Percentiles rank a stretch among this genome's conserved stretches.
Evolutionary conservation across 2,329 filamentous ascomycete genomes (phyloP).

Genomic region (Dactylellina haptotyla): DNA sequence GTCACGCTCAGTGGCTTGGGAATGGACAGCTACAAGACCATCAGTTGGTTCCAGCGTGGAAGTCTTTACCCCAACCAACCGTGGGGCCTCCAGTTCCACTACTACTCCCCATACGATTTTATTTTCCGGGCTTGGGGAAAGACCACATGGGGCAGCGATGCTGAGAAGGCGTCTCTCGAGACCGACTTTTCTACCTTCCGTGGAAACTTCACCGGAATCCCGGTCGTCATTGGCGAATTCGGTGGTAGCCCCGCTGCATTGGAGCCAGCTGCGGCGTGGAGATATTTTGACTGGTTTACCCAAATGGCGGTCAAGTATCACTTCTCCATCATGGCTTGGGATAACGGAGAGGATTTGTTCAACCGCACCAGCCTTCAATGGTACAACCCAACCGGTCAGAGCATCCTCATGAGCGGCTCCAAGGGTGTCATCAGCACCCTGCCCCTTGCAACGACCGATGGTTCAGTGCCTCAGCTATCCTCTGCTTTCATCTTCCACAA

Average conservation of each 20-base stretch:
- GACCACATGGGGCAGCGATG: constrained; percentile 70
- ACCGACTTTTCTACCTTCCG: constrained; percentile 67
- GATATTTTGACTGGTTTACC: constrained; percentile 69
- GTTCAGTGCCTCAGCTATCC: constrained; percentile 64
- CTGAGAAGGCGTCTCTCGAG: constrained; percentile 66
- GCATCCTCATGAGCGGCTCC: constrained; percentile 65
- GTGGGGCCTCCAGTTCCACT: constrained; percentile 72
- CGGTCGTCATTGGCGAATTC: constrained; percentile 68
- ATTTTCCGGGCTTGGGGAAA: constrained; percentile 67
- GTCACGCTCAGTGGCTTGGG: constrained; percentile 68
- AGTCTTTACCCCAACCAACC: constrained; percentile 66
- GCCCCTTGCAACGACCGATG: constrained; percentile 67
- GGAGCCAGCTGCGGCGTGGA: constrained; percentile 69
- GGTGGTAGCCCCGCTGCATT: constrained; percentile 65
- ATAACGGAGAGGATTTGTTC: constrained; percentile 69
- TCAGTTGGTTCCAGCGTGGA: constrained; percentile 67
- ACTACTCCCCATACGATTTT: constrained; percentile 69
- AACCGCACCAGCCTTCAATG: constrained; percentile 66
- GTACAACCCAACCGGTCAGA: constrained; percentile 66
- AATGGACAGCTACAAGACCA: constrained; percentile 67
- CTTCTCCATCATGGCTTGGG: constrained; percentile 68
- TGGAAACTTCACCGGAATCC: constrained; percentile 65
- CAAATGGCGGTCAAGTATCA: constrained; percentile 66
- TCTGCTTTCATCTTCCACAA: constrained; percentile 68
- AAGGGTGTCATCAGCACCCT: constrained; percentile 65